A percentile compares a stretch with the other conserved stretches of the same genome.
phyloP scores from a whole-genome alignment of 441 rosid genomes.

The Populus hybrid region DNA sequence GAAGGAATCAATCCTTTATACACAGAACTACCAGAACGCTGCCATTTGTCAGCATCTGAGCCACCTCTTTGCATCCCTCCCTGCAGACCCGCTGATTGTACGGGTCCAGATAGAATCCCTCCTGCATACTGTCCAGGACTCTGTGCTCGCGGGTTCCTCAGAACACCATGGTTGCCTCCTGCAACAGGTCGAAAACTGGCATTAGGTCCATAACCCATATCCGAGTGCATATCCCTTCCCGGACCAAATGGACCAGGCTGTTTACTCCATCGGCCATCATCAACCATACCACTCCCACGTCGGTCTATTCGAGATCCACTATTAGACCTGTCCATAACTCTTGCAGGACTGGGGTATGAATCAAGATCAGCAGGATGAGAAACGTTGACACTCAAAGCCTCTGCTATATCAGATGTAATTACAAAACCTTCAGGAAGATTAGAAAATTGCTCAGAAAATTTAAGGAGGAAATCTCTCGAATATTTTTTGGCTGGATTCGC shows the following conservation, averaged over 20 bases:
- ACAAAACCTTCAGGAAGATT: conserved; percentile 72
- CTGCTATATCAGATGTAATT: conserved; percentile 51
- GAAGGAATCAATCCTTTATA: conserved; percentile 85
- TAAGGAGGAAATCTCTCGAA: conserved; percentile 91
- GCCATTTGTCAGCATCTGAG: conserved; percentile 87
- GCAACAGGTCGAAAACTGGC: conserved; percentile 63
- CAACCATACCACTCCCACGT: conserved; percentile 54
- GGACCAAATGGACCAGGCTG: conserved; percentile 41
- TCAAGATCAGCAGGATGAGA: conserved; percentile 55
- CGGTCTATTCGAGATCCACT: conserved; percentile 68
- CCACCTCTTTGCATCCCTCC: conserved; percentile 63
- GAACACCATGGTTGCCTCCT: conserved; percentile 73
- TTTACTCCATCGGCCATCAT: conserved; percentile 77
- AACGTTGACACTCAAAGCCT: conserved; percentile 32
- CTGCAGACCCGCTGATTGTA: conserved; percentile 65
- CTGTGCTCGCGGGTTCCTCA: conserved; percentile 67
- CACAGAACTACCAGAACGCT: conserved; percentile 60
- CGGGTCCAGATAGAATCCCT: conserved; percentile 70
- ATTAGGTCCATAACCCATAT: conserved; percentile 47
- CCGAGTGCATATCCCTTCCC: conserved; percentile 54
- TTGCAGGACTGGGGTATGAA: conserved; percentile 58
- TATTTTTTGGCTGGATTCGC: conserved; percentile 58
- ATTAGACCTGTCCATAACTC: conserved; percentile 56
- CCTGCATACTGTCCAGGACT: conserved; percentile 39
- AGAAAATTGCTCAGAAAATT: conserved; percentile 66